Evolutionary conservation across 164 flowering plant species (phyloP).

Genomic region (Piper longum): DNA sequence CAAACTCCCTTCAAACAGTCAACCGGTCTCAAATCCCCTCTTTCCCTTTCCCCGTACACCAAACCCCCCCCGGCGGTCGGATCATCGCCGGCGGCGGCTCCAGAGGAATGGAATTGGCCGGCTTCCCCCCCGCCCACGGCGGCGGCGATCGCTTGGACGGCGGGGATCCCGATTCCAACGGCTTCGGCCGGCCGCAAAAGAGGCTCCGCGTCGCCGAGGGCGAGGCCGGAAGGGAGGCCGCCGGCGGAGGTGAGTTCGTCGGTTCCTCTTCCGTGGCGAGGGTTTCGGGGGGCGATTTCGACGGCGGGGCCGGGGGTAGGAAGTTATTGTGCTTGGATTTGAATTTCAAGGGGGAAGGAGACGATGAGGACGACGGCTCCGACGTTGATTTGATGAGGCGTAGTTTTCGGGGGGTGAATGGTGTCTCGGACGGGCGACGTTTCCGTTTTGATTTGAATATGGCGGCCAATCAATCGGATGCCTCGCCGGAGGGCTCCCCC

Average conservation of each 20-base stretch:
- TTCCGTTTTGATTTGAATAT: not conserved
- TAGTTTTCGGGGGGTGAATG: not conserved
- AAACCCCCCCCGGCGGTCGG: not conserved
- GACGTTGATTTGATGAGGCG: not conserved
- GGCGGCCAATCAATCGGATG: not conserved
- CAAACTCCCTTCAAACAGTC: too few species aligned
- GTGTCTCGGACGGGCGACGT: not conserved
- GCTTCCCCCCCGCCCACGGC: not conserved
- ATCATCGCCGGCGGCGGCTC: not conserved
- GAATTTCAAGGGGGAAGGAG: too few species aligned
- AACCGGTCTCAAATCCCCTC: too few species aligned
- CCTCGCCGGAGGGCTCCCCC: not conserved
- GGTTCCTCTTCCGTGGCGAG: not conserved
- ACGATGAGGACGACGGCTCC: not conserved
- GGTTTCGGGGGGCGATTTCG: constrained; percentile 1
- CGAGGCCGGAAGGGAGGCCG: not conserved
- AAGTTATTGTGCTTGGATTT: too few species aligned
- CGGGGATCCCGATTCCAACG: not conserved
- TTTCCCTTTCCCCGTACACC: not conserved
- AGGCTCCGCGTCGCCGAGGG: not conserved
- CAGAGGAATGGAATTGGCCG: not conserved
- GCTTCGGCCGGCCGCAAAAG: not conserved
- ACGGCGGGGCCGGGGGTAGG: too few species aligned
- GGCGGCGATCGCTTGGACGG: not conserved
- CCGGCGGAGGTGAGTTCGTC: not conserved